Base-by-base conservation (phyloP, 495 filamentous ascomycete genomes). In the Penicillium arizonense region DNA sequence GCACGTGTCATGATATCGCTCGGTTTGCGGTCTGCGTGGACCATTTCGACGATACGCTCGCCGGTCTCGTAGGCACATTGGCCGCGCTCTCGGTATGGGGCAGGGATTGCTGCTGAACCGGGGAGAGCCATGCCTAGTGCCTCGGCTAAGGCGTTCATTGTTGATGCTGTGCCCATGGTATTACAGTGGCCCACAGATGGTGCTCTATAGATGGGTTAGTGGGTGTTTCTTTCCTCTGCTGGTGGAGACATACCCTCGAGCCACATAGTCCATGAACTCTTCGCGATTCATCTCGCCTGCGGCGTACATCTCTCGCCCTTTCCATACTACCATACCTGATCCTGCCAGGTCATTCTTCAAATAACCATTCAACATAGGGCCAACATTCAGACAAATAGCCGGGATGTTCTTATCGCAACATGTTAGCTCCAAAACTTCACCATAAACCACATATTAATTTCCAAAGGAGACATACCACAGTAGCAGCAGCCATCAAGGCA, bases 141-240 rank as follows among this genome's bases (percentile, higher is more conserved):
- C 59, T 81, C 79, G 34, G 76, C 75, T 0, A 80, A 65, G 1
- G 77, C 77, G 51, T 80, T 80, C 77, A 82, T 82, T 0, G 79
- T 82, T 6, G 77, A 80, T 14, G 79, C 79, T 23, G 77, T 82
- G 34, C 77, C 77, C 77, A 82, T 81, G 10, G 77, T 80, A 46
- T 80, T 80, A 55, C 78, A 82, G 47, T 80, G 76, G 16, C 78
- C 78, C 23, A 65, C 77, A 6, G 76, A 78, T 3, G 77, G 77
- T n/a, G 75, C 72, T 20, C 73, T 76, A 26, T 44, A 18, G 44
- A 13, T 33, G 10, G 6, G 36, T 59, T 26, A 63, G 55, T 51
- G 44, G 32, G 13, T n/a, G 47, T 13, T 5, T 13, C n/a, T 28
- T 30, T 2, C 5, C 8, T 8, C 7, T 5, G 9, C 6, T 30